These are phyloP conservation scores for Wallacemonas rigidus DNA, from an alignment of 208 protist genomes.

Conservation along the genomic window DNA sequence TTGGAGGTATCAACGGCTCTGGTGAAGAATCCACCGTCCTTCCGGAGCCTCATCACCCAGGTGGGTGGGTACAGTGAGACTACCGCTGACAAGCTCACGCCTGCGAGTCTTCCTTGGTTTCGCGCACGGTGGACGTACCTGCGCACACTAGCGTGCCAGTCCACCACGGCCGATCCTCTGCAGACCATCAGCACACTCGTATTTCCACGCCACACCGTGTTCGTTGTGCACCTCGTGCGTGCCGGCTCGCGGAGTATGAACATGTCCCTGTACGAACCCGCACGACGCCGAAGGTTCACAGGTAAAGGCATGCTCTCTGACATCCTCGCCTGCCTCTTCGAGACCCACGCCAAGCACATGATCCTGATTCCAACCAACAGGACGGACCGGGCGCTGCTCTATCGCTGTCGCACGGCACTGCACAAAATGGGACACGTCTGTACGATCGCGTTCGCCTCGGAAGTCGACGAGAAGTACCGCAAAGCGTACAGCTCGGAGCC, in stretches of 20 bases:
- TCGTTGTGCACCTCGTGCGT: conserved; percentile 83
- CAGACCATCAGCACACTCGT: conserved; percentile 47
- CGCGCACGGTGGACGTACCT: conserved; percentile 63
- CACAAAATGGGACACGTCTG: conserved; percentile 56
- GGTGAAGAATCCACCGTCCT: conserved; percentile 25
- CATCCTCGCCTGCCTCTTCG: conserved; percentile 70
- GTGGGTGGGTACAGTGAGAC: conserved; percentile 17
- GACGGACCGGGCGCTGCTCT: conserved; percentile 76
- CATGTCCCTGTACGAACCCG: conserved; percentile 63
- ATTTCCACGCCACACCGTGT: conserved; percentile 60
- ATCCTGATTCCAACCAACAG: conserved; percentile 88
- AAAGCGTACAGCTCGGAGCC: conserved; percentile 74
- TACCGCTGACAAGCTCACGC: conserved; percentile 27
- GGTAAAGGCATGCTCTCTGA: conserved; percentile 88
- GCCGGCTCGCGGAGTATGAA: conserved; percentile 73
- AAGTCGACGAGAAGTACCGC: conserved; percentile 61
- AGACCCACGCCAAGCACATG: conserved; percentile 49
- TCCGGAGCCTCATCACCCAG: conserved; percentile 24
- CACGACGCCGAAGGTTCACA: conserved; percentile 46
- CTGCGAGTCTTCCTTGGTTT: conserved; percentile 33
- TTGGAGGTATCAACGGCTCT: conserved; percentile 47
- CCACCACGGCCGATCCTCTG: conserved; percentile 53
- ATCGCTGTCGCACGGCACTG: conserved; percentile 76
- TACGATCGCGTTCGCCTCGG: conserved; percentile 71
- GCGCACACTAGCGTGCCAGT: conserved; percentile 62